Evolutionary conservation across 1,139 yeast species (phyloP).

Genomic region (Yamadazyma diospyri): DNA sequence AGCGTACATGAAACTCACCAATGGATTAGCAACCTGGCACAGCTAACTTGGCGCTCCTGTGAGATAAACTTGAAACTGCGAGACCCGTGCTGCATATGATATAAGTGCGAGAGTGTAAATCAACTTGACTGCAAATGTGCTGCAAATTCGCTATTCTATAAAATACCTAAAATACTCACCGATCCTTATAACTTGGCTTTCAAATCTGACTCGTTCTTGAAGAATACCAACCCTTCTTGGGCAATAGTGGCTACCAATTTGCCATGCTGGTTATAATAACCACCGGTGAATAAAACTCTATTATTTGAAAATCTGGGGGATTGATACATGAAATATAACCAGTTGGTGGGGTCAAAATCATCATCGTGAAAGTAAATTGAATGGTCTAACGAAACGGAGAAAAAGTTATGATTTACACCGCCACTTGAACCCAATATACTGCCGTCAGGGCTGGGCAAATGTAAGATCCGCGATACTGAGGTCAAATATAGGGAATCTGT

Average conservation of each 20-base stretch:
- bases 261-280: slow-evolving; percentile 32
- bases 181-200: slow-evolving; percentile 29
- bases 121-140: background rate
- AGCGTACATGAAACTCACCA: background rate
- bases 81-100: background rate
- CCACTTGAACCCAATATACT: slow-evolving; percentile 17
- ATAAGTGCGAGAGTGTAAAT: background rate
- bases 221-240: slow-evolving; percentile 42
- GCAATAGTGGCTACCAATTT: slow-evolving; percentile 37
- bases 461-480: slow-evolving; percentile 27
- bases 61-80: no score
- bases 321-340: slow-evolving; percentile 34
- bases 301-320: slow-evolving; percentile 38
- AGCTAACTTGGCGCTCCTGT: no score
- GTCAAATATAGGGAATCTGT: slow-evolving; percentile 37
- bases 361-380: slow-evolving; percentile 41
- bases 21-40: no score
- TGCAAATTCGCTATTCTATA: slow-evolving; percentile 1
- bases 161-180: slow-evolving; percentile 1
- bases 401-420: slow-evolving; percentile 22
- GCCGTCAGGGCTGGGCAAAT: slow-evolving; percentile 20
- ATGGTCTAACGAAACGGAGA: slow-evolving; percentile 43
- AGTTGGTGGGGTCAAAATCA: slow-evolving; percentile 38
- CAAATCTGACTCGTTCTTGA: slow-evolving; percentile 26
- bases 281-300: slow-evolving; percentile 35